Evolutionary conservation across 2,329 filamentous ascomycete species (phyloP).

Genomic region (Colletotrichum chrysophilum): DNA sequence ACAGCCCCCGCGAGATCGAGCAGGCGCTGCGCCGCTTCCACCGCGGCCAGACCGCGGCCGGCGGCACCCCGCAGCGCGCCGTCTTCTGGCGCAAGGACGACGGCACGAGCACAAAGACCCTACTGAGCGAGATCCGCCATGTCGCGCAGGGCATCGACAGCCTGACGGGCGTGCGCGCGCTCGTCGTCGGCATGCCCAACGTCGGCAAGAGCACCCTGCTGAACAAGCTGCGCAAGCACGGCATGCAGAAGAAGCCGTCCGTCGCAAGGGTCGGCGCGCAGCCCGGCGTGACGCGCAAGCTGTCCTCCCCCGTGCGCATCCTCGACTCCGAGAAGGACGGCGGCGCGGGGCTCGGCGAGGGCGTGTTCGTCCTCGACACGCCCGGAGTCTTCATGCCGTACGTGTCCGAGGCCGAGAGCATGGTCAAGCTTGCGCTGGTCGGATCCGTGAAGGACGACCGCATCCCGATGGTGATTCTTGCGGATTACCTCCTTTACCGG

Average conservation of each 20-base stretch:
- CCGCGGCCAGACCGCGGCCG: slow-evolving; percentile 26
- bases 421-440: slow-evolving; percentile 94
- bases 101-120: slow-evolving; percentile 34
- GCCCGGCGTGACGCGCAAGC: slow-evolving; percentile 87
- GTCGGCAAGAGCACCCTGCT: slow-evolving; percentile 96
- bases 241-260: slow-evolving; percentile 63
- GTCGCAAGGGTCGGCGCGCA: slow-evolving; percentile 84
- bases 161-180: slow-evolving; percentile 81
- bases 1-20: slow-evolving; percentile 29
- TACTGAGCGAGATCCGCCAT: slow-evolving; percentile 44
- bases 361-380: slow-evolving; percentile 88
- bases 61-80: slow-evolving; percentile 25
- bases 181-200: slow-evolving; percentile 98
- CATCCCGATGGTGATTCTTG: slow-evolving; percentile 77
- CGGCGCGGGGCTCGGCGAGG: slow-evolving; percentile 46
- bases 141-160: slow-evolving; percentile 46
- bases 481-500: slow-evolving; percentile 88
- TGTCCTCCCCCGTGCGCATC: slow-evolving; percentile 84
- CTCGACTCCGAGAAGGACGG: slow-evolving; percentile 34
- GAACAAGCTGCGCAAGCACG: slow-evolving; percentile 78
- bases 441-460: slow-evolving; percentile 91
- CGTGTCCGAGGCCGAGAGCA: slow-evolving; percentile 81
- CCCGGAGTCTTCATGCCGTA: slow-evolving; percentile 96
- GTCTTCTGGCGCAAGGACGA: slow-evolving; percentile 51
- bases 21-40: slow-evolving; percentile 34